Conservation (phyloP, 139 green algal species). For the Tetraselmis chui region DNA sequence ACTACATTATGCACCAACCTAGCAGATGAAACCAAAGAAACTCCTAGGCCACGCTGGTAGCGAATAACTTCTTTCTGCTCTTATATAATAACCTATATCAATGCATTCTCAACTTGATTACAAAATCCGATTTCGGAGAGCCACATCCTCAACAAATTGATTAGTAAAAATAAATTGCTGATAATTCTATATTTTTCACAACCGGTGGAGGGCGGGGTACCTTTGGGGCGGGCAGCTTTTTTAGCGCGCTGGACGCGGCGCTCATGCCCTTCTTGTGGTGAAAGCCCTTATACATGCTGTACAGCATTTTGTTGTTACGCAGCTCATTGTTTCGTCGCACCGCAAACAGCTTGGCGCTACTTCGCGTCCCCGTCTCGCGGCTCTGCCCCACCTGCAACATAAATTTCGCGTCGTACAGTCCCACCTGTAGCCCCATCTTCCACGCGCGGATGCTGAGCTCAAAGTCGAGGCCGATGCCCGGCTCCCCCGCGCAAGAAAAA, state of each 20-base stretch:
- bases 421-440: conserved; percentile 3
- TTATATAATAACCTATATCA: too few species aligned
- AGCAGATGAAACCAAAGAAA: too few species aligned
- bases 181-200: too few species aligned
- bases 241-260: background rate
- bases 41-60: too few species aligned
- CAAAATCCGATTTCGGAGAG: too few species aligned
- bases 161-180: too few species aligned
- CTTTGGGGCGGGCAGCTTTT: background rate
- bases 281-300: conserved; percentile 11
- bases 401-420: background rate
- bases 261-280: conserved; percentile 7
- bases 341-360: background rate
- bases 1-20: too few species aligned
- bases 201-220: background rate
- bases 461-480: conserved; percentile 12
- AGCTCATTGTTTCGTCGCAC: conserved; percentile 1
- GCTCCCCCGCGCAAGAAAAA: conserved; percentile 6
- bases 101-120: too few species aligned
- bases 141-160: too few species aligned
- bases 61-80: too few species aligned
- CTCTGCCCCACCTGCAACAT: background rate
- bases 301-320: conserved; percentile 5
- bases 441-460: conserved; percentile 7
- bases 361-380: background rate